A percentile compares a stretch with the other conserved stretches of the same genome.
Conservation (phyloP, 768 basidiomycete species). For the Sarcomyxa edulis region DNA sequence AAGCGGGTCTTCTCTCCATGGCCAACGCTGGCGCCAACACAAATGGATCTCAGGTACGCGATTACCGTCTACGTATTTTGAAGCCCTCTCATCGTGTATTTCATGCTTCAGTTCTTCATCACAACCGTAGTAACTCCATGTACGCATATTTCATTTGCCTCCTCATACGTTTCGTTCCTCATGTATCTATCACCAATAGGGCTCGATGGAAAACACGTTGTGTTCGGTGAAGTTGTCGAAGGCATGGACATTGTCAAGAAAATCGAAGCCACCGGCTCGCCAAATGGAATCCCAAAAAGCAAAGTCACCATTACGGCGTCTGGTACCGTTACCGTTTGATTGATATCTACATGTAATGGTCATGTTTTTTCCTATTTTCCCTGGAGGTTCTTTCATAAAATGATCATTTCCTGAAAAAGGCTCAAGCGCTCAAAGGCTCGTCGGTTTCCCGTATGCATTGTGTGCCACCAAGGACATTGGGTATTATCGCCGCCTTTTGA, state of each 20-base stretch:
- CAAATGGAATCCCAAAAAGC: conserved; percentile 30
- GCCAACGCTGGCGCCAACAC: conserved; percentile 84
- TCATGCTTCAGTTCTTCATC: conserved; percentile 57
- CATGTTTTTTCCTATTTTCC: no score
- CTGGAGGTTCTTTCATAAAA: no score
- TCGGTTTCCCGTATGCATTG: no score
- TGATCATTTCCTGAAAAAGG: no score
- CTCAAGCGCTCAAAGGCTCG: no score
- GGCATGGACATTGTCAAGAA: conserved; percentile 61
- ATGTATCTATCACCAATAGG: conserved; percentile 14
- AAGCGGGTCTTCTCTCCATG: conserved; percentile 64
- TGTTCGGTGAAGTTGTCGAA: conserved; percentile 55
- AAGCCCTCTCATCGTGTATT: background rate
- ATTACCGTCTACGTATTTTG: background rate
- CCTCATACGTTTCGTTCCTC: background rate
- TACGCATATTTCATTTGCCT: conserved; percentile 24
- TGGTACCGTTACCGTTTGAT: conserved; percentile 44
- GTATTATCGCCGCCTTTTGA: no score
- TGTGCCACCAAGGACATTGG: no score
- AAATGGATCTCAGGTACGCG: conserved; percentile 68
- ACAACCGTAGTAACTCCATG: conserved; percentile 70
- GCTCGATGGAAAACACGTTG: conserved; percentile 65
- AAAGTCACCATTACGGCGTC: conserved; percentile 56
- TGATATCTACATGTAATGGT: no score
- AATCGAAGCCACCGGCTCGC: conserved; percentile 44